Base-by-base conservation (phyloP, 371 early-diverging fungal species). In the Mortierella sp. region DNA sequence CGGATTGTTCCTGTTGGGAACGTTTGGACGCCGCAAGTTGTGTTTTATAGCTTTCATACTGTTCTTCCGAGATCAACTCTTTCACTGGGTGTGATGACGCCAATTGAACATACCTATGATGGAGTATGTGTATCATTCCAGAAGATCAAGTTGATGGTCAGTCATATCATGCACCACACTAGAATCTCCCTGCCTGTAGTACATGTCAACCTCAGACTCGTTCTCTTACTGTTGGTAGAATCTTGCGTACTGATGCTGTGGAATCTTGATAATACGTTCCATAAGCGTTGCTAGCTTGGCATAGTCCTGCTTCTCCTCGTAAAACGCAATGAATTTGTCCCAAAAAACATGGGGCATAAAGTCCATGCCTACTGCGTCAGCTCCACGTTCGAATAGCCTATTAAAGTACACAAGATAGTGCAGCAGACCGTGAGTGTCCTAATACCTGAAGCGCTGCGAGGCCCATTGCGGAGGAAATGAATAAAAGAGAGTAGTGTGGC, bases 261-360 rank as follows among this genome's bases (percentile, higher is more conserved):
- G 91, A 25, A 90, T 90, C 22, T 78, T 65, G 52, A 90, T 88
- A 40, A 89, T 80, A 41, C 86, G 83, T 45, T 86, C 84, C 59
- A 91, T 73, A 4, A 90, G 67, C 21, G 71, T 56, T 22, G 87
- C 60, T n/a, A 87, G 69, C 17, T 80, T 71, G 17, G 68, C 60
- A 27, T 81, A 58, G 13, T 79, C 77, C 29, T 82, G 55, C 47
- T 80, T 81, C 10, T 64, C 80, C 61, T 90, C 88, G 46, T 84
- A 86, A 71, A 82, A 91, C 10, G 87, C 86, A 55, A 90, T 72
- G 60, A 87, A 91, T 64, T 88, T 89, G 71, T 90, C 90, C 90
- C 90, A 91, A 53, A 91, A 88, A 5, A 85, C 74, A 69, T 91
- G 91, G 22, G 85, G 80, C 54, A 87, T 78, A 67, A 90, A 91